Evolutionary conservation across 129 eudicot genomes (phyloP).

Genomic region (Kitagawia praeruptora): DNA sequence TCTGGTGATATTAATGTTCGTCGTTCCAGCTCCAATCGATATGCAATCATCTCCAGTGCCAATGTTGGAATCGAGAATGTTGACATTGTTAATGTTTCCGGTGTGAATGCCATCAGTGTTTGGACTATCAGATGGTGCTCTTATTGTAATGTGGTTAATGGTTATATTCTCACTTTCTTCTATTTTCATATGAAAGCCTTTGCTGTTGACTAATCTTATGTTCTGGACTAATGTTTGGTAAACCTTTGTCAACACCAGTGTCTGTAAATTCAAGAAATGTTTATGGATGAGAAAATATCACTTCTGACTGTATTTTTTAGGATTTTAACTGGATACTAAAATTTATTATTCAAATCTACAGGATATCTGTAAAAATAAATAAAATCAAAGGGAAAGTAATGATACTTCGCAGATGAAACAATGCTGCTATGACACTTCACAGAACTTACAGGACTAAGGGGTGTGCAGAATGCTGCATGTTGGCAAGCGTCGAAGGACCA

Average conservation of each 20-base stretch:
- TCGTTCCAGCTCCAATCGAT: background rate
- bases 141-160: background rate
- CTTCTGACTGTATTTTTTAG: background rate
- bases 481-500: background rate
- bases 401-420: too few species aligned
- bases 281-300: background rate
- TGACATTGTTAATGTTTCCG: background rate
- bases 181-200: background rate
- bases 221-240: background rate
- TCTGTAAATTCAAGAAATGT: background rate
- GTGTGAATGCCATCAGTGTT: constrained; percentile 5
- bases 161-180: background rate
- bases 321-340: too few species aligned
- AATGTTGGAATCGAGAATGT: background rate
- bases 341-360: background rate
- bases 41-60: constrained; percentile 9
- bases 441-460: background rate
- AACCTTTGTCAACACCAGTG: background rate
- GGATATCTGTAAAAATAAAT: background rate
- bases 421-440: background rate
- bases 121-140: background rate
- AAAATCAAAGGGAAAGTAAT: too few species aligned
- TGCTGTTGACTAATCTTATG: background rate
- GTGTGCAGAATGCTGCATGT: background rate
- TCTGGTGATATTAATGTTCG: background rate